Evolutionary conservation across 257 asterid species (phyloP), one percentile per base, ranked within the genome.

Genomic region (Salvia splendens): DNA sequence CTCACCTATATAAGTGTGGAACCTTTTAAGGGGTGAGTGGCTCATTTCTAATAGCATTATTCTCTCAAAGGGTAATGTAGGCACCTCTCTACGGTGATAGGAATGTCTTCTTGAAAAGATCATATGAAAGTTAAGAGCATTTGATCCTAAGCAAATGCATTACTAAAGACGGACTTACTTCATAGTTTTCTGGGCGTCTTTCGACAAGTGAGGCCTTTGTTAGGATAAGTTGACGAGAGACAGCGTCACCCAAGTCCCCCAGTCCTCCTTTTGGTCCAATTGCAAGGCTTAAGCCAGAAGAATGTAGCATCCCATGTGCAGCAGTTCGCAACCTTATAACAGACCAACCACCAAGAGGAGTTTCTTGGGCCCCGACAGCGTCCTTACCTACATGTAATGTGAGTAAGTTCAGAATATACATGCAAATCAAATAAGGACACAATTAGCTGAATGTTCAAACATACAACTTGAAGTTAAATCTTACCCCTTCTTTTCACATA

Each of bases 241-340:
- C 95, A 54, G 96, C 91, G 81, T 94, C 99, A 64, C 99, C 99
- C 41, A 68, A 71, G 67, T 94, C 96, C 75, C 99, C 99, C 45
- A 94, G 87, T 47, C 99, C 99, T 57, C 99, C 99, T 84, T 86
- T 91, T 62, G 97, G 96, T 71, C 99, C 99, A 78, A 87, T 77
- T 45, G 83, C 85, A 86, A 90, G 82, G 84, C 88, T 79, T 77
- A 86, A 82, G 38, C 94, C 96, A 42, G 85, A 79, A 80, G 83
- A 72, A 85, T 83, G 89, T 60, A 85, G 82, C 75, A 81, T 91
- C 68, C 99, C 99, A 83, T 85, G 97, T 55, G 95, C 99, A 77
- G 87, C 94, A 82, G 97, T 80, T 15, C 99, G 90, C 86, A 94
- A 79, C 78, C 99, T 90, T 64, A 95, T 90, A 53, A 94, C 96